Evolutionary conservation across 805 yeast genomes (phyloP), one percentile per base, ranked within the genome.

Genomic region (Babjeviella inositovora): DNA sequence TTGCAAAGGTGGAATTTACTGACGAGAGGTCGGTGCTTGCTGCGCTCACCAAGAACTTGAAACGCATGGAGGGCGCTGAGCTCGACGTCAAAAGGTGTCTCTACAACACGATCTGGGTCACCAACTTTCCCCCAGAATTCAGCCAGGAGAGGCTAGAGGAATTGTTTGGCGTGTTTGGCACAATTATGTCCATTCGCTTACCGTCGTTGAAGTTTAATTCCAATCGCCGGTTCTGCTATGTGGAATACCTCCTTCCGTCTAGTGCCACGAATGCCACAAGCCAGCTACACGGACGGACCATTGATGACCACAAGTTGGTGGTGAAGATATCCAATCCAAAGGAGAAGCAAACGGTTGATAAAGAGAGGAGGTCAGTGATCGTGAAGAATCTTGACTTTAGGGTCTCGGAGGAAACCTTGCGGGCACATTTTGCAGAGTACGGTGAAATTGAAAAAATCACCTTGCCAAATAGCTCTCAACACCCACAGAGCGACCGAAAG

Each of bases 161-260:
- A 0, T 11, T 62, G 7, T 70, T 79, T 35, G 26, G 38, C 0
- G 21, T 41, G 3, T 37, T 35, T 19, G 70, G 71, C 0, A 30
- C 45, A 2, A 38, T 70, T 3, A 29, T 64, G 2, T 59, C 64
- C 23, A 46, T 73, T 1, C 47, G 93, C 23, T 50, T 77, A 16
- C 93, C 93, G 0, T 62, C 79, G 0, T 57, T 71, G 28, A 56
- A 54, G 21, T 56, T 47, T 22, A 64, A 65, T 33, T 39, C 64
- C 4, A 57, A 59, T 15, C 54, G 90, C 27, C 42, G 92, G 15
- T 81, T 81, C 38, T 77, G 87, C 31, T 81, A 80, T 37, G 54
- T 76, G 9, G 90, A 77, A 34, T 70, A n/a, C n/a, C n/a, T n/a
- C n/a, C n/a, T n/a, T n/a, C n/a, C n/a, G n/a, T n/a, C n/a, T n/a